phyloP scores from a whole-genome alignment of 2,329 filamentous ascomycete species.

The Tothia fuscella region DNA sequence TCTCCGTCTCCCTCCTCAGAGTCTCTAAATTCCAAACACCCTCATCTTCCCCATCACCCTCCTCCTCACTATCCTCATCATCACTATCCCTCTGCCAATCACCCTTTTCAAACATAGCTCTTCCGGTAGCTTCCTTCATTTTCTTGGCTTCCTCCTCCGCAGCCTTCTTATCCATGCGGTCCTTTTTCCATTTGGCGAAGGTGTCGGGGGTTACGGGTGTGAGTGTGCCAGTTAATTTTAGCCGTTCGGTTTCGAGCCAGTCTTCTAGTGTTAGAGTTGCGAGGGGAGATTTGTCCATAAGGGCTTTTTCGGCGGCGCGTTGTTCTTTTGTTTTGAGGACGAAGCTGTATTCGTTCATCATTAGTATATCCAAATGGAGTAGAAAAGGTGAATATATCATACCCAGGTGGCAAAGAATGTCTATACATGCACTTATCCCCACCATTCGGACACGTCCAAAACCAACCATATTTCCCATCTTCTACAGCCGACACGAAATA shows the following conservation, averaged over 20 bases:
- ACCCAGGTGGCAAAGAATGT: slow-evolving; percentile 90
- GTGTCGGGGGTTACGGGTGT: slow-evolving; percentile 88
- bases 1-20: slow-evolving; percentile 75
- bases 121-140: slow-evolving; percentile 90
- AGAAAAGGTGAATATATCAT: slow-evolving; percentile 29
- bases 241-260: slow-evolving; percentile 89
- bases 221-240: slow-evolving; percentile 82
- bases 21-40: slow-evolving; percentile 68
- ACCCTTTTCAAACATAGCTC: slow-evolving; percentile 91
- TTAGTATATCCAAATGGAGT: not conserved
- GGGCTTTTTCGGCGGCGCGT: slow-evolving; percentile 83
- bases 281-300: slow-evolving; percentile 89
- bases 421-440: slow-evolving; percentile 98
- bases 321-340: slow-evolving; percentile 97
- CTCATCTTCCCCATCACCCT: slow-evolving; percentile 49
- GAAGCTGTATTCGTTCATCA: slow-evolving; percentile 50
- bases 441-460: slow-evolving; percentile 95
- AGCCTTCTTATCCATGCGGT: slow-evolving; percentile 86
- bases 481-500: slow-evolving; percentile 95
- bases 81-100: slow-evolving; percentile 67
- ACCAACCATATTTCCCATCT: slow-evolving; percentile 98
- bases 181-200: slow-evolving; percentile 96
- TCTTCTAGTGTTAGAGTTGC: slow-evolving; percentile 94
- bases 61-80: slow-evolving; percentile 49
- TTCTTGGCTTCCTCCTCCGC: slow-evolving; percentile 82